Base-by-base conservation (phyloP, 768 basidiomycete species). In the Psilocybe subaeruginosa region DNA sequence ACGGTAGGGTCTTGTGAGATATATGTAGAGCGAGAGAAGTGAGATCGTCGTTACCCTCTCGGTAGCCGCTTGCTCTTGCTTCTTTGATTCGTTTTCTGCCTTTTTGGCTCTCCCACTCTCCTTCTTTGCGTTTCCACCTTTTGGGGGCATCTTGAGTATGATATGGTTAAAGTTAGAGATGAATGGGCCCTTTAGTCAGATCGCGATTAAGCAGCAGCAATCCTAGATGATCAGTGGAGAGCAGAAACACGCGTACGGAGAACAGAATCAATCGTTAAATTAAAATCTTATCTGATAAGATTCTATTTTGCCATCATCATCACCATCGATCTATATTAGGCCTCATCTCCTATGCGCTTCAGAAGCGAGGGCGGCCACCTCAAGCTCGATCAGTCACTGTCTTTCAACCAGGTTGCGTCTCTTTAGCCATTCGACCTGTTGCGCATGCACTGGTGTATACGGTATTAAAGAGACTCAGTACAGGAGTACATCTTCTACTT, bases 71-170 rank as follows among this genome's bases (percentile, higher is more conserved):
- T 79, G 81, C 5, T 82, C 85, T 63, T 85, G 82, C 75, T 95
- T 95, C 80, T 90, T 93, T 8, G 84, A 80, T 71, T 93, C 92
- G 71, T 94, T 95, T 70, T 95, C 92, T 27, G 92, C 92, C 74
- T 97, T 97, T 77, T 93, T 95, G 0, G 95, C 90, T 56, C 91
- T 77, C 3, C 95, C 95, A 46, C 86, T 76, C 74, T 97, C 95
- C 73, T 97, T 97, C 87, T 97, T 97, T 59, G 92, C 81, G 80
- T 95, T 97, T 67, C 83, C 86, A 63, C 89, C 91, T 74, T 93
- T 93, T 0, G 95, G 95, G 51, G 95, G 76, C 95, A 96, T 95
- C 29, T 54, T 71, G 29, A 39, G 4, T 55, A 0, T 35, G 27
- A 29, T 41, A 39, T 30, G 17, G 16, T 17, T 14, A 37, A 3